Evolutionary conservation across 2,329 filamentous ascomycete genomes (phyloP).

Genomic region (Graphilbum fragrans): DNA sequence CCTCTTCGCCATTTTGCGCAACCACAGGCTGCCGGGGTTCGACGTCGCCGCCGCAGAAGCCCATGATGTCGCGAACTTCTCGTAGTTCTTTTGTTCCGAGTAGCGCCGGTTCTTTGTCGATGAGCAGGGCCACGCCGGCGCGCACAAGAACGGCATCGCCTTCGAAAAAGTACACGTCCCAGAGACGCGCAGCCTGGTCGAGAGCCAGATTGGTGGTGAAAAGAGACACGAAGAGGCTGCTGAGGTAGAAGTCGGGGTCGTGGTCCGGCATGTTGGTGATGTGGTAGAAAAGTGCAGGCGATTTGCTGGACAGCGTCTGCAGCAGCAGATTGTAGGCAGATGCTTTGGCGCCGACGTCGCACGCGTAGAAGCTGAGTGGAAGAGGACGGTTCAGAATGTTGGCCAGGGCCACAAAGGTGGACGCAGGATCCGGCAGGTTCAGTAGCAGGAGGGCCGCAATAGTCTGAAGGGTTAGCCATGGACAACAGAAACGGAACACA

Average conservation of each 20-base stretch:
- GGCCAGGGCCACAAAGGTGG: slow-evolving; percentile 59
- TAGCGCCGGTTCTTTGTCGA: slow-evolving; percentile 38
- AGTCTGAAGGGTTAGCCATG: slow-evolving; percentile 29
- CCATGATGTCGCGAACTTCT: slow-evolving; percentile 29
- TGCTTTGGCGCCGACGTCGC: slow-evolving; percentile 54
- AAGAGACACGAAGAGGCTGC: slow-evolving; percentile 48
- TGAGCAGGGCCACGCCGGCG: slow-evolving; percentile 56
- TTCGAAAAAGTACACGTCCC: slow-evolving; percentile 77
- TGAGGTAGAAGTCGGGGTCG: slow-evolving; percentile 42
- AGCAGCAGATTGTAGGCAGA: slow-evolving; percentile 59
- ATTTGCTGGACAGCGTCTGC: slow-evolving; percentile 53
- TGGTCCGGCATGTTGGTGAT: slow-evolving; percentile 38
- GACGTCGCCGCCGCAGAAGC: slow-evolving; percentile 11
- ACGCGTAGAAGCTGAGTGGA: slow-evolving; percentile 62
- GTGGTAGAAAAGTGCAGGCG: slow-evolving; percentile 50
- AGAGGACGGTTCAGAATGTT: slow-evolving; percentile 69
- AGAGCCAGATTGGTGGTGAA: slow-evolving; percentile 53
- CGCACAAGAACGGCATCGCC: slow-evolving; percentile 61
- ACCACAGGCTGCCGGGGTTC: slow-evolving; percentile 20
- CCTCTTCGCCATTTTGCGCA: slow-evolving; percentile 33
- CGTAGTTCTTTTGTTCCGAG: slow-evolving; percentile 30
- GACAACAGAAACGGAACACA: not conserved
- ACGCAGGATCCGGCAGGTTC: slow-evolving; percentile 50
- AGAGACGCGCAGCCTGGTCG: slow-evolving; percentile 60
- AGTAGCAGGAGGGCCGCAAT: slow-evolving; percentile 63